phyloP scores from a whole-genome alignment of 2,329 filamentous ascomycete genomes.

The Thyridium curvatum region DNA sequence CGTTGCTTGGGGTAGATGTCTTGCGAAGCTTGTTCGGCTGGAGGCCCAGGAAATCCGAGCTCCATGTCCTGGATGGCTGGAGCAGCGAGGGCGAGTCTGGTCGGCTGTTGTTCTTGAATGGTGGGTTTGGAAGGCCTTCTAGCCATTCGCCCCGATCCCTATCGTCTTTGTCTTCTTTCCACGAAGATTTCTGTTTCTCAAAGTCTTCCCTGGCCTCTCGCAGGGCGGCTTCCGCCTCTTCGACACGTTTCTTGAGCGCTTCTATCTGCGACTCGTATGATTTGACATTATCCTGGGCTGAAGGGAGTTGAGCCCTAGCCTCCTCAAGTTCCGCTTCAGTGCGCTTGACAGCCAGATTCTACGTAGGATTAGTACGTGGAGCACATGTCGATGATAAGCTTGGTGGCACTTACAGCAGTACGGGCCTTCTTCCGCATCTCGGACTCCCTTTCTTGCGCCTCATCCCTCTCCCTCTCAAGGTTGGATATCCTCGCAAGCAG shows the following conservation, averaged over 20 bases:
- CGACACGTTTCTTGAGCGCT: constrained; percentile 56
- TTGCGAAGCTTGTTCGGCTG: constrained; percentile 37
- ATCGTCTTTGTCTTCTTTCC: constrained; percentile 18
- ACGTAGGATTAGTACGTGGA: neutral
- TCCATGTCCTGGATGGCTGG: constrained; percentile 42
- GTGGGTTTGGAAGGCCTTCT: constrained; percentile 38
- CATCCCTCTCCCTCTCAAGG: constrained; percentile 87
- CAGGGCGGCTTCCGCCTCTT: constrained; percentile 60
- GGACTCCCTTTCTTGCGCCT: constrained; percentile 73
- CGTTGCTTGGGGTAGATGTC: constrained; percentile 42
- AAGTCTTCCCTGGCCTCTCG: constrained; percentile 45
- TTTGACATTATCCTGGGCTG: constrained; percentile 56
- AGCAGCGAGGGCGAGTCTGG: constrained; percentile 50
- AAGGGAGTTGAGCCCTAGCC: constrained; percentile 55
- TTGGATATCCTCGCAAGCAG: constrained; percentile 69
- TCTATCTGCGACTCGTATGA: constrained; percentile 54
- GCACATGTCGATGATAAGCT: neutral
- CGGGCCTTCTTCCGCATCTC: constrained; percentile 86
- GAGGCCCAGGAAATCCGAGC: constrained; percentile 46
- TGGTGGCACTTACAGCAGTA: constrained; percentile 59
- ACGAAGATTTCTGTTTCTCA: constrained; percentile 38
- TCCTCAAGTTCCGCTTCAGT: constrained; percentile 81
- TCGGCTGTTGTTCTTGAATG: constrained; percentile 39
- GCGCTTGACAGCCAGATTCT: constrained; percentile 33
- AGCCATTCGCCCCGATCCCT: constrained; percentile 33